These are phyloP conservation scores for Sarocladium brachiariae DNA, from an alignment of 2,329 filamentous ascomycete species.

Conservation along the genomic window DNA sequence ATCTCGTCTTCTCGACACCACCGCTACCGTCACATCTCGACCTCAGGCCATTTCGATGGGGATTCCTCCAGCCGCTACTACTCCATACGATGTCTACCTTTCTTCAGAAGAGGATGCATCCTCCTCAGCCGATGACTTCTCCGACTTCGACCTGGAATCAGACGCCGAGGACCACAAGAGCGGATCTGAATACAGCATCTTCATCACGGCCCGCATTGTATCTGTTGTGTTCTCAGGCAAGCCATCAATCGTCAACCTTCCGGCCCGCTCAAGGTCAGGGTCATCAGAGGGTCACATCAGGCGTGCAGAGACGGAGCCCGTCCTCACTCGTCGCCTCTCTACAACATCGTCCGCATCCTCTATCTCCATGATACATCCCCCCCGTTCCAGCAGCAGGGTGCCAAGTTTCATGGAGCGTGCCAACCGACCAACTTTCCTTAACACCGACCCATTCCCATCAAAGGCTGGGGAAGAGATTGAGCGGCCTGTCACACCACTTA, in stretches of 20 bases:
- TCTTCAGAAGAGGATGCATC: slow-evolving; percentile 61
- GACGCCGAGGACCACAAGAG: slow-evolving; percentile 27
- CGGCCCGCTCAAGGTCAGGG: slow-evolving; percentile 29
- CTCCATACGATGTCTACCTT: slow-evolving; percentile 54
- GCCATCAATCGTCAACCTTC: slow-evolving; percentile 49
- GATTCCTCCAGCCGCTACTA: slow-evolving; percentile 28
- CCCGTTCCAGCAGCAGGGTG: slow-evolving; percentile 18
- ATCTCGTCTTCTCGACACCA: slow-evolving; percentile 33
- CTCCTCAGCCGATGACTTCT: slow-evolving; percentile 54
- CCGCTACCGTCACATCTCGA: slow-evolving; percentile 5
- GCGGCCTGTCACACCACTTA: slow-evolving; percentile 18
- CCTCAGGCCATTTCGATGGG: slow-evolving; percentile 10
- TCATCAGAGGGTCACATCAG: neutral
- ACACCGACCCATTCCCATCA: slow-evolving; percentile 45
- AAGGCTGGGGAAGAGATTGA: slow-evolving; percentile 20
- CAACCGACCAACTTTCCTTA: slow-evolving; percentile 38
- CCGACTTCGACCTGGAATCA: slow-evolving; percentile 46
- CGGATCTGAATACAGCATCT: slow-evolving; percentile 28
- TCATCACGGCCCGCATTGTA: slow-evolving; percentile 49
- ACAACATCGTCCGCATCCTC: slow-evolving; percentile 28
- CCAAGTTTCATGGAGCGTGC: neutral
- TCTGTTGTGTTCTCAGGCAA: slow-evolving; percentile 54
- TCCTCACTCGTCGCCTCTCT: slow-evolving; percentile 23
- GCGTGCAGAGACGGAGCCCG: slow-evolving; percentile 20
- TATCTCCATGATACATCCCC: slow-evolving; percentile 26